Evolutionary conservation across 1,284 basidiomycete species (phyloP), one percentile per base, ranked within the genome.

Genomic region (Malassezia dermatis): DNA sequence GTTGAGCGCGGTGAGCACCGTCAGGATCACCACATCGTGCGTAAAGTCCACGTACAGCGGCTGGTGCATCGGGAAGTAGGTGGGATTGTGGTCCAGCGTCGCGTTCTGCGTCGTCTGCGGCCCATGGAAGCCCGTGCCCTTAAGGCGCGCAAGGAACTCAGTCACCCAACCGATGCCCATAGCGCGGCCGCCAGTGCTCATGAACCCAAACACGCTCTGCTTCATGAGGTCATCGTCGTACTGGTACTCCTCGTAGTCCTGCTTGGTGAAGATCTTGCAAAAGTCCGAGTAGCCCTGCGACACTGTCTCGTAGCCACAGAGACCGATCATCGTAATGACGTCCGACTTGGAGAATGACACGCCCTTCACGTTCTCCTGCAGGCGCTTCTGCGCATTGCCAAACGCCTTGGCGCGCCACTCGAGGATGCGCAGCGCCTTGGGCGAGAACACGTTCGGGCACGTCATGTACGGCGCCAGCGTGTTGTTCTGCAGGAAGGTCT

Each of bases 221-320:
- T 62, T 63, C 42, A 58, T 51, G 3, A 70, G 51, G 17, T 64
- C 62, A 51, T 90, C 88, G 70, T 87, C 81, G 71, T 66, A 68
- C 44, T 66, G 61, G 41, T 88, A 91, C 6, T 86, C 86, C 63
- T 85, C 80, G 84, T 88, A 89, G 73, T 93, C 89, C 43, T 86
- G 83, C 69, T 85, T 79, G 0, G 86, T 89, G 76, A 94, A 94
- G 0, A 94, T 78, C 51, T 82, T 81, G 65, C 90, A 95, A 77
- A 91, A 95, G 57, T 65, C 47, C 30, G 57, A 60, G 45, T 64
- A 67, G 27, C 68, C 68, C 8, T 67, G 53, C 21, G 61, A 58
- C 10, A 51, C 58, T 3, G 63, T 67, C 54, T 71, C 66, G 62
- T 69, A 69, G 13, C 65, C 56, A 44, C 68, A 71, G 75, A 85